Conservation (phyloP, 176 grass and related monocot genomes). For the Triticum aestivum region DNA sequence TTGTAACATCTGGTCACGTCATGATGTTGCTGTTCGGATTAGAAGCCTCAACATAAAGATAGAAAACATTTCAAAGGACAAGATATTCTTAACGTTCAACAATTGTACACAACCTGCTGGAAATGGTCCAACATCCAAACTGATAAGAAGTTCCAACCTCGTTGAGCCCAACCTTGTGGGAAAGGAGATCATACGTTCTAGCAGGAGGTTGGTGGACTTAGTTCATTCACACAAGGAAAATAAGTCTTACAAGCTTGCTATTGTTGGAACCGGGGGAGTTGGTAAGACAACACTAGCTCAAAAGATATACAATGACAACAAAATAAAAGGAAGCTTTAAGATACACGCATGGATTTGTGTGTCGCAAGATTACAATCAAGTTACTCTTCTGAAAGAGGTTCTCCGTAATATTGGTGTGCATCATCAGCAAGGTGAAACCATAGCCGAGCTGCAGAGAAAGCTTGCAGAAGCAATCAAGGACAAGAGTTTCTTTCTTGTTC, state of each 20-base stretch:
- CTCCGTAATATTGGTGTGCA: neutral
- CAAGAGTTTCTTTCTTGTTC: conserved; percentile 26
- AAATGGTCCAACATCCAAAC: neutral
- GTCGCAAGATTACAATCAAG: neutral
- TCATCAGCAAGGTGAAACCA: neutral
- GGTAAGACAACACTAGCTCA: conserved; percentile 52
- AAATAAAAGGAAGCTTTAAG: conserved; percentile 10
- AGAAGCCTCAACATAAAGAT: neutral
- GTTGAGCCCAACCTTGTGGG: conserved; percentile 40
- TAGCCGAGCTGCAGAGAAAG: neutral
- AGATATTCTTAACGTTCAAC: neutral
- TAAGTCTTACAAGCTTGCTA: neutral
- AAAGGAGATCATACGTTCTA: neutral
- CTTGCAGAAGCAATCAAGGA: neutral
- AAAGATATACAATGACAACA: conserved; percentile 25
- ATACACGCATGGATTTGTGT: conserved; percentile 35
- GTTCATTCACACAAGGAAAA: neutral
- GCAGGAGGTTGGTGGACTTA: neutral
- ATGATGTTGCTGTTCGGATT: neutral
- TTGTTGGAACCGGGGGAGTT: conserved; percentile 41
- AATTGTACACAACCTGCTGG: neutral
- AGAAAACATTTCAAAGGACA: neutral
- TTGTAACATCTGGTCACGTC: neutral
- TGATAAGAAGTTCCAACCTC: neutral
- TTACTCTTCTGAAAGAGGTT: conserved; percentile 9